Evolutionary conservation across 2,329 filamentous ascomycete species (phyloP).

Genomic region (Kalmusia sp.): DNA sequence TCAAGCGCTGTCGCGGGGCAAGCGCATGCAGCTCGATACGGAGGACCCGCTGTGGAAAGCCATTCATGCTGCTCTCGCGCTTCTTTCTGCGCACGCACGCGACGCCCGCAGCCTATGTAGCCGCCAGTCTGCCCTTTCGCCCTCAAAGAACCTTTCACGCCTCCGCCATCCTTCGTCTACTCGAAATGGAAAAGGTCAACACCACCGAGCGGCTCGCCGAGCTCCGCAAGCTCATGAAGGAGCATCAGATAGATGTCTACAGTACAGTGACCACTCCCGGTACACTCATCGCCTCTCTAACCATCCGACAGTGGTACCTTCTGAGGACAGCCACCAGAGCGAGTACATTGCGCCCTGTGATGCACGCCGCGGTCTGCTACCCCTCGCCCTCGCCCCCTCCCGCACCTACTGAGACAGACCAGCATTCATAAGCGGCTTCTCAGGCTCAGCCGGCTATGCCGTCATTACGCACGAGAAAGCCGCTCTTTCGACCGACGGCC

Average conservation of each 20-base stretch:
- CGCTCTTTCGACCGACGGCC: constrained; percentile 89
- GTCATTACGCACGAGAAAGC: constrained; percentile 87
- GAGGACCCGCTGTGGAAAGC: constrained; percentile 1
- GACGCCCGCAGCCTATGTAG: constrained; percentile 33
- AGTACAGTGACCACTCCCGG: constrained; percentile 60
- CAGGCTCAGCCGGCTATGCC: constrained; percentile 91
- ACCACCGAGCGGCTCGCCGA: constrained; percentile 77
- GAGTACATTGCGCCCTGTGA: constrained; percentile 99
- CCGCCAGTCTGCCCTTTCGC: constrained; percentile 11
- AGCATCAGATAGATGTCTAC: constrained; percentile 88
- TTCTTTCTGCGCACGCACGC: constrained; percentile 37
- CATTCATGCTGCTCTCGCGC: constrained; percentile 40
- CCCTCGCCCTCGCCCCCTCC: constrained; percentile 17
- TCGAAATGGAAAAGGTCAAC: constrained; percentile 79
- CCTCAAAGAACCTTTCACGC: constrained; percentile 37
- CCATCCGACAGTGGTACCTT: constrained; percentile 77
- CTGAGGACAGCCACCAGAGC: constrained; percentile 95
- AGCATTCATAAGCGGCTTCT: constrained; percentile 92
- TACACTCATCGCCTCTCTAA: constrained; percentile 42
- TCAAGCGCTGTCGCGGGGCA: constrained; percentile 9
- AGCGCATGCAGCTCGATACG: constrained; percentile 1
- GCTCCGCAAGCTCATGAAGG: constrained; percentile 85
- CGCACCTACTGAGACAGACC: constrained; percentile 34
- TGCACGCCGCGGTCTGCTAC: constrained; percentile 71
- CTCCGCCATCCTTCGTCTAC: constrained; percentile 29